These are phyloP conservation scores for Lentinula aciculospora DNA, from an alignment of 768 basidiomycete genomes.

Conservation along the genomic window DNA sequence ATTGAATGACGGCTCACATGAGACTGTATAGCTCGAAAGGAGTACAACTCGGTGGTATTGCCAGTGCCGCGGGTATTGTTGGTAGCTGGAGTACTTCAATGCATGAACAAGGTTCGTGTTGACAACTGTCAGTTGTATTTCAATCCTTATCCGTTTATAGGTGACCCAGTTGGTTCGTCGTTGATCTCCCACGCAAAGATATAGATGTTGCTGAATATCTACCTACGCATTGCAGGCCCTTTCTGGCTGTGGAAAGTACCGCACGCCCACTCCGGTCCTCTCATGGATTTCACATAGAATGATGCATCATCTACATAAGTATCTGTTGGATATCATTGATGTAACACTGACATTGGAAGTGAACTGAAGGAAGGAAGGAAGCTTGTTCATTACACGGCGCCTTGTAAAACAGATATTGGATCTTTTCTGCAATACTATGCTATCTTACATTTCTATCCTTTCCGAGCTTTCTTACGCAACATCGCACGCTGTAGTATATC, in stretches of 20 bases:
- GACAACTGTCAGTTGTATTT: not conserved
- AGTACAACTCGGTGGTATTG: conserved; percentile 59
- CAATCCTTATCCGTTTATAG: conserved; percentile 18
- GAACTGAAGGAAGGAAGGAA: no score
- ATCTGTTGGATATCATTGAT: not conserved
- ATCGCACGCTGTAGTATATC: no score
- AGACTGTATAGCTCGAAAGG: conserved; percentile 49
- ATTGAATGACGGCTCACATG: not conserved
- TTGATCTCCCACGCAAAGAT: not conserved
- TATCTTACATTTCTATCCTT: not conserved
- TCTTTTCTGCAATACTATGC: no score
- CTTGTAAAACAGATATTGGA: no score
- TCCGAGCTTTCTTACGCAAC: no score
- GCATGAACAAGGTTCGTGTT: conserved; percentile 46
- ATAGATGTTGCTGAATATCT: conserved; percentile 6
- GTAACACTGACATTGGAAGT: no score
- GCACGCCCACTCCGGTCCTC: conserved; percentile 27
- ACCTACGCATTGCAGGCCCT: conserved; percentile 38
- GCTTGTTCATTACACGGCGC: no score
- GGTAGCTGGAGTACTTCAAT: conserved; percentile 63
- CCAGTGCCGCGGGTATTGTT: conserved; percentile 60
- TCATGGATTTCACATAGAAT: conserved; percentile 22
- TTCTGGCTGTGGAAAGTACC: conserved; percentile 70
- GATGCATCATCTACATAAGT: not conserved
- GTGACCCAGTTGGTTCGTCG: conserved; percentile 59